Evolutionary conservation across 2,329 filamentous ascomycete genomes (phyloP).

Genomic region (Arthrobotrys musiformis): DNA sequence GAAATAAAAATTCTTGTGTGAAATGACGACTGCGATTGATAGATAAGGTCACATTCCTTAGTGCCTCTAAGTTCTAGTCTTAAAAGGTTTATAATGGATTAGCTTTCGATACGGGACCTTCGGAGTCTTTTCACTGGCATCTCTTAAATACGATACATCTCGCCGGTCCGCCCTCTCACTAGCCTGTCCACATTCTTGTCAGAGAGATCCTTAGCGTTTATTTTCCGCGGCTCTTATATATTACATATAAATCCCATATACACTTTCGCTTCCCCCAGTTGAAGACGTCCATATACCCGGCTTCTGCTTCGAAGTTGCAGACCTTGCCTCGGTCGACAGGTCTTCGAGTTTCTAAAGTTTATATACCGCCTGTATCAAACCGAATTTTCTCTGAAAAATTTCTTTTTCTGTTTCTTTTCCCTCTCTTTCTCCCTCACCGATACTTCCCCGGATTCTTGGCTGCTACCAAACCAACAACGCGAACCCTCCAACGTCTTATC

Average conservation of each 20-base stretch:
- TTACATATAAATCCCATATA: background rate
- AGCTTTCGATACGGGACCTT: conserved; percentile 50
- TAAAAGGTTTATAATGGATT: conserved; percentile 39
- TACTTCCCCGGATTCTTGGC: conserved; percentile 53
- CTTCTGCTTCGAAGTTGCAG: conserved; percentile 2
- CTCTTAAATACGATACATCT: conserved; percentile 51
- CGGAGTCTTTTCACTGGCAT: conserved; percentile 50
- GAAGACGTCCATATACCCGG: conserved; percentile 6
- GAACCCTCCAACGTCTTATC: conserved; percentile 26
- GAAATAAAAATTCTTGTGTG: conserved; percentile 39
- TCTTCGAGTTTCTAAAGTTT: conserved; percentile 25
- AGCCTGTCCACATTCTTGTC: conserved; percentile 7
- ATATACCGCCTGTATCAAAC: conserved; percentile 23
- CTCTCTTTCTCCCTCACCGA: conserved; percentile 7
- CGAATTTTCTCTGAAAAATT: conserved; percentile 3
- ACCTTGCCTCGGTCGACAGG: background rate
- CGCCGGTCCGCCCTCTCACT: conserved; percentile 18
- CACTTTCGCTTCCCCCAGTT: background rate
- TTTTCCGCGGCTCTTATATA: conserved; percentile 38
- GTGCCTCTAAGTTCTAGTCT: conserved; percentile 23
- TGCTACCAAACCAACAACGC: conserved; percentile 52
- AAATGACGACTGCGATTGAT: conserved; percentile 52
- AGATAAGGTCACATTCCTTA: conserved; percentile 55
- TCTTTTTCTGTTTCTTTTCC: conserved; percentile 11
- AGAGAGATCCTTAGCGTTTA: conserved; percentile 18